Evolutionary conservation across 1,284 basidiomycete species (phyloP), one percentile per base, ranked within the genome.

Genomic region (Hemileia vastatrix): DNA sequence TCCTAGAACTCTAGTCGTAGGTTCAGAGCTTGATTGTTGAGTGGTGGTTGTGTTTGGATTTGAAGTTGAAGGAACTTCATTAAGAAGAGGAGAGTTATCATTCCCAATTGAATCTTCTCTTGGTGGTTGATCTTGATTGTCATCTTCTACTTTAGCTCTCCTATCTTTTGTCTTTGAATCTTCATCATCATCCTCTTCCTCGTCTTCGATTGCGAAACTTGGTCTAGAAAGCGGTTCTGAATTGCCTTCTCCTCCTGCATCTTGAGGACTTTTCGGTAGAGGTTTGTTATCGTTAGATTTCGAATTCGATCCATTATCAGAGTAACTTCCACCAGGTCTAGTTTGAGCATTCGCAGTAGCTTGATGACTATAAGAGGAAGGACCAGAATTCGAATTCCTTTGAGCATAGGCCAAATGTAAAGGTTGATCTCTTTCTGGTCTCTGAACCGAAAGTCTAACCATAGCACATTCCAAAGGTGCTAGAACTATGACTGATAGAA

Each of bases 391-490:
- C 11, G 65, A 63, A 8, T 66, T 59, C 13, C 66, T 48, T 40
- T 40, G 36, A 0, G 71, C 71, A 33, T 72, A 73, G 18, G 72
- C 72, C 5, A 71, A 52, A 62, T 73, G 72, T 19, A 73, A 63
- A 23, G 72, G 72, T 51, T 72, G 70, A 64, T 73, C 70, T 19
- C 67, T 51, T 51, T 71, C 70, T 6, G 72, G 70, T 15, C 71
- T 63, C 59, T 75, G 73, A 15, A 68, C 67, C 43, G 68, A 64
- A 21, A 75, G 64, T 11, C 73, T 66, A 4, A 75, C 69, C 57
- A 71, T 68, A 31, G 70, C 70, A 40, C 69, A 71, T 50, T 75
- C 72, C 49, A 75, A 57, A n/a, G 72, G 72, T 11, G 69, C 67
- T 15, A 72, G 65, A 1, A 71, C 62, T 4, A 68, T 23, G 2